Base-by-base conservation (phyloP, 495 filamentous ascomycete species). In the Pseudevernia furfuracea region DNA sequence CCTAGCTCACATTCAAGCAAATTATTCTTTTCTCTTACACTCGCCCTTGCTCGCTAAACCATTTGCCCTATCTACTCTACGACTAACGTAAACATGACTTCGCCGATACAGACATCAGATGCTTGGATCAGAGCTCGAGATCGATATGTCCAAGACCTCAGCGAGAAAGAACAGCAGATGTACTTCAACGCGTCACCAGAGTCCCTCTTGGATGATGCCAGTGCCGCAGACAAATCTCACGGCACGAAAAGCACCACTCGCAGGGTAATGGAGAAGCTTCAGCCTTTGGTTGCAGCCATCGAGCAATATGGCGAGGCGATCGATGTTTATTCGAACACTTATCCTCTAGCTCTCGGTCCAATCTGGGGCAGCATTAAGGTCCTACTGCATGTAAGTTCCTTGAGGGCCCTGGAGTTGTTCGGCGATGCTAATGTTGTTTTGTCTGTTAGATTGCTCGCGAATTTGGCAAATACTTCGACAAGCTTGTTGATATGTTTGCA, bases 311-410 rank as follows among this genome's bases (percentile, higher is more conserved):
- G 78, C 11, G 66, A 68, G 49, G 75, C 74, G 14, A 41, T 79
- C 0, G 74, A 80, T 69, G 71, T 75, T 8, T 70, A 71, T 53
- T 58, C 73, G 1, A 77, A 76, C 57, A 67, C 74, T 2, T 73
- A 67, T 28, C 64, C 76, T 17, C 43, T 72, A 4, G 68, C 75
- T 11, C 49, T 80, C 30, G 66, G 71, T n/a, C 75, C 77, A 8
- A 64, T 81, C 17, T 80, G 77, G 78, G 78, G 77, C 0, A 74
- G 75, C 32, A 61, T 80, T 23, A 56, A 75, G 39, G 71, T 81
- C 14, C 52, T 79, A 32, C 61, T 81, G 1, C 73, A 76, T 48
- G 69, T 76, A 38, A 30, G 39, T 19, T 17, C 1, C 1, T 10
- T 28, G 3, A 48, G 3, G 7, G 4, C 2, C 11, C 5, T 23